Conservation (phyloP, 83 land plant genomes). For the Diphasiastrum complanatum region DNA sequence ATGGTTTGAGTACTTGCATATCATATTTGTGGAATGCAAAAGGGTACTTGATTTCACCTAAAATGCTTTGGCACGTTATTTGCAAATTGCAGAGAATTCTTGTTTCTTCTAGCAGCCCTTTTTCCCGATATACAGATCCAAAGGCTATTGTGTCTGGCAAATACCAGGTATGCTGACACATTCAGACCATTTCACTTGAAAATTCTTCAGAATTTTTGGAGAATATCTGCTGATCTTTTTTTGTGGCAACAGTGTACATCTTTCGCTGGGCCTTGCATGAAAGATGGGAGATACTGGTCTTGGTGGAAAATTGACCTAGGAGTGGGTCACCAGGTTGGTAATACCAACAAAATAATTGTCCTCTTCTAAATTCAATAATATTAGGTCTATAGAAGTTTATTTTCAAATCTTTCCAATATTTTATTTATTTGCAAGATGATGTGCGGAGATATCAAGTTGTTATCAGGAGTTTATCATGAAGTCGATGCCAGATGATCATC, state of each 20-base stretch:
- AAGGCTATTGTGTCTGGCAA: conserved; percentile 74
- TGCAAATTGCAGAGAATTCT: conserved; percentile 45
- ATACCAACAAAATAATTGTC: no score
- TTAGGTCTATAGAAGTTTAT: no score
- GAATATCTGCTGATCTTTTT: not conserved
- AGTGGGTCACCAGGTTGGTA: conserved; percentile 65
- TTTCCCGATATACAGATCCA: conserved; percentile 77
- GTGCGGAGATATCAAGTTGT: no score
- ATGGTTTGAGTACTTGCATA: not conserved
- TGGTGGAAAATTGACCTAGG: conserved; percentile 99
- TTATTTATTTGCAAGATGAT: no score
- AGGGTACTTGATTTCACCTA: not conserved
- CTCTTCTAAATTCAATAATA: no score
- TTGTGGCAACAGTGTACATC: conserved; percentile 59
- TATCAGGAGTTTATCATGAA: no score
- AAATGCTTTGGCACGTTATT: not conserved
- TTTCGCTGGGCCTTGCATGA: conserved; percentile 74
- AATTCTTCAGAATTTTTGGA: not conserved
- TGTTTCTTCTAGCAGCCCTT: conserved; percentile 83
- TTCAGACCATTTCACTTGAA: not conserved
- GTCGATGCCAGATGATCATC: no score
- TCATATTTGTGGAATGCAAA: not conserved
- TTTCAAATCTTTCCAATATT: no score
- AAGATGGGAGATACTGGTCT: conserved; percentile 50
- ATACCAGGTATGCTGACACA: conserved; percentile 57